Base-by-base conservation (phyloP, 768 basidiomycete species). In the Boletales sp. region DNA sequence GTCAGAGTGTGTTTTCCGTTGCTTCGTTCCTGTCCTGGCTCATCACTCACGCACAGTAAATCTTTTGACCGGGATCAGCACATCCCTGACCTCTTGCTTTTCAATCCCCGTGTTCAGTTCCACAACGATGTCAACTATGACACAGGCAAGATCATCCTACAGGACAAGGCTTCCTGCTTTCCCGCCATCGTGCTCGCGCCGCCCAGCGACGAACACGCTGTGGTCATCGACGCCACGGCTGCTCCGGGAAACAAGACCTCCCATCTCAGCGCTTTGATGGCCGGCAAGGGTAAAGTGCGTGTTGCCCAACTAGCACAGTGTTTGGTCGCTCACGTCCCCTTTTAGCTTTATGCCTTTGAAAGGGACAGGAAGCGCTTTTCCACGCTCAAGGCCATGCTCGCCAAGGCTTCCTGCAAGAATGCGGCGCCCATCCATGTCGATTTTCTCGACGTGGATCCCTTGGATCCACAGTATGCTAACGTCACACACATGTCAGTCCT, bases 181-280 rank as follows among this genome's bases (percentile, higher is more conserved):
- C 92, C 96, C 15, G 92, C 95, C 0, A 73, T 83, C 51, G 80
- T 97, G 7, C 81, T 99, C n/a, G 78, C 83, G 18, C 88, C 90
- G 38, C 86, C 85, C 11, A 66, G 62, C 17, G 74, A 80, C 18
- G 53, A 62, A 1, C 65, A 74, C 37, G 68, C 72, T 47, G 73
- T 78, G 41, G 89, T 93, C 30, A 87, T 97, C 36, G 95, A 98
- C 67, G 94, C 92, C 12, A 98, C 94, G 11, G 88, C 94, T 36
- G 96, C 96, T 1, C 96, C 96, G 0, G 96, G 96, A 1, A 99
- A 99, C 72, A 99, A 99, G 72, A 98, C 96, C 2, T 88, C 93
- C 8, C 92, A 95, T 68, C 70, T 98, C 19, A 88, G 90, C 57
- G 91, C 94, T 19, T 72, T 97, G 39, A 91, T 97, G 88, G 64